A percentile compares a stretch with the other conserved stretches of the same genome.
Conservation (phyloP, 208 protist genomes). For the Leishmania tropica region DNA sequence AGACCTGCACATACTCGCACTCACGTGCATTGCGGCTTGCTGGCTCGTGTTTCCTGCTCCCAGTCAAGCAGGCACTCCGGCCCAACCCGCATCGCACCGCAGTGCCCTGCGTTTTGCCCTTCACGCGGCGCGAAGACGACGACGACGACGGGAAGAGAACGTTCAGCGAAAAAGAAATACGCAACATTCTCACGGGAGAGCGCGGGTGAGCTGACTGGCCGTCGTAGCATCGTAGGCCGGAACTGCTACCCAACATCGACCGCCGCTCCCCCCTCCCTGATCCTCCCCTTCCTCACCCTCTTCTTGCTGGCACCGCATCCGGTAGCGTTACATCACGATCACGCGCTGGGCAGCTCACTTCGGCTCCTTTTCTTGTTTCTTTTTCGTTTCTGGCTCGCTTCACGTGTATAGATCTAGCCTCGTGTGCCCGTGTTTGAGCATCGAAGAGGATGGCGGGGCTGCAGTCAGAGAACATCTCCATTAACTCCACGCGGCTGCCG, state of each 20-base stretch:
- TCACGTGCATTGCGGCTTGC: neutral
- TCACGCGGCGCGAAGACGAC: neutral
- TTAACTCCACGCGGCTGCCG: slow-evolving; percentile 46
- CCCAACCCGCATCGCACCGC: neutral
- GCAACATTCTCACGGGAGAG: neutral
- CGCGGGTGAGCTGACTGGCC: neutral
- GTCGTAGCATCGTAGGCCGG: neutral
- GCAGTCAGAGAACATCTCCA: slow-evolving; percentile 80
- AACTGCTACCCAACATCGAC: neutral
- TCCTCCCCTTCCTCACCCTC: neutral
- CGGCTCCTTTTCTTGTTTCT: neutral
- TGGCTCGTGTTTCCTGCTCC: neutral
- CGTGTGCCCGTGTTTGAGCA: neutral
- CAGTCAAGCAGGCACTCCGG: neutral
- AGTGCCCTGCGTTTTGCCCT: no score
- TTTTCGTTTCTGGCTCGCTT: neutral
- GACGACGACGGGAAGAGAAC: neutral
- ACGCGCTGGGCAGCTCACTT: neutral
- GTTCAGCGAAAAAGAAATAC: no score
- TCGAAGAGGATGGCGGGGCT: slow-evolving; percentile 62
- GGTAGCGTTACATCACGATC: neutral
- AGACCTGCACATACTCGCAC: neutral
- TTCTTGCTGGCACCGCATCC: neutral
- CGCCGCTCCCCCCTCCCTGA: neutral
- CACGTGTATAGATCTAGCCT: neutral